Evolutionary conservation across 2,329 filamentous ascomycete genomes (phyloP), one percentile per base, ranked within the genome.

Genomic region (Rachicladosporium sp.): DNA sequence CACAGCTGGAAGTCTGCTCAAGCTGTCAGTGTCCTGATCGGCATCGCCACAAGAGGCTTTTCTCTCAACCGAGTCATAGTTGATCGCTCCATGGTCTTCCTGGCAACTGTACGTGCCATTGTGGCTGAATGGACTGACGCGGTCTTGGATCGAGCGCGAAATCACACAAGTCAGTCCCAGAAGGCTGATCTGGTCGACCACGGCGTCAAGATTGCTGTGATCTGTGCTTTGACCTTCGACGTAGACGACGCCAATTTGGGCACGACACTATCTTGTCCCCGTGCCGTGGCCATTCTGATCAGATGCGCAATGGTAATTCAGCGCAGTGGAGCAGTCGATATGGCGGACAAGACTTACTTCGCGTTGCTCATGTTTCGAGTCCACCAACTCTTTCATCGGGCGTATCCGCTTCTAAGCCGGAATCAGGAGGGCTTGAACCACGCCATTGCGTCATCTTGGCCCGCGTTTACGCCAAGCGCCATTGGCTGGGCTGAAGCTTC

Each of bases 131-230:
- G 78, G 78, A 63, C 72, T 2, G 41, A 44, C 0, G 45, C 53
- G 2, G 57, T 80, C 0, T 64, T 69, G 1, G 42, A 50, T 0
- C 71, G 76, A 35, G 60, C 70, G 0, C 56, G 59, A 10, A 54
- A 49, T 1, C 56, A 64, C 0, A 54, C 36, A 0, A 63, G 72
- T 11, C 51, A 56, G 0, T 56, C 64, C 1, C 55, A 44, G 7
- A 48, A 47, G 4, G 37, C 29, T 2, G 37, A 35, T 9, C 51
- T 52, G 36, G 53, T 41, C 0, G 57, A 66, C 0, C 55, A 59
- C 11, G 62, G 60, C 0, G 63, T 80, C 0, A 69, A 67, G 56
- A 68, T 75, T 0, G 68, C 76, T 0, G 43, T 82, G 0, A 58
- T 81, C 0, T 80, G 75, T 37, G 60, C 65, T 15, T 58, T 64